A percentile compares a stretch with the other conserved stretches of the same genome.
Conservation (phyloP, 371 early-diverging fungal genomes). For the Mortierella sp. region DNA sequence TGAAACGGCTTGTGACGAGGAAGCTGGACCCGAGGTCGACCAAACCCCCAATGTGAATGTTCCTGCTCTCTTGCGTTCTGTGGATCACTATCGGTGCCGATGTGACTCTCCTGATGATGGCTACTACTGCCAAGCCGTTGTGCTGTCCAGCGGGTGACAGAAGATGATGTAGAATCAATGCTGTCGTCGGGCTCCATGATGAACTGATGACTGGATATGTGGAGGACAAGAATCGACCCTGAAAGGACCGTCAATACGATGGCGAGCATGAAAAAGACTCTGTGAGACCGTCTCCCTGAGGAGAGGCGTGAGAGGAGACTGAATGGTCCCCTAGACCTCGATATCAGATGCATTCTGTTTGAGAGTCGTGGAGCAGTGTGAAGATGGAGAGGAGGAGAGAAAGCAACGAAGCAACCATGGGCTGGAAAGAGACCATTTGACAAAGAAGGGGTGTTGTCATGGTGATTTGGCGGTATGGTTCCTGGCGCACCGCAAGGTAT, state of each 20-base stretch:
- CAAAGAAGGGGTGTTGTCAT: background rate
- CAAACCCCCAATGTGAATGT: background rate
- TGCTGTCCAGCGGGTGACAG: conserved; percentile 17
- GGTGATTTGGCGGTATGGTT: background rate
- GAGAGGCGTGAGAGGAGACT: background rate
- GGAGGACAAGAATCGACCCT: conserved; percentile 19
- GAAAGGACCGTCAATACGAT: conserved; percentile 14
- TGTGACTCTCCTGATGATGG: conserved; percentile 2
- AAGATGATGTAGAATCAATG: conserved; percentile 1
- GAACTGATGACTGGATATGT: conserved; percentile 4
- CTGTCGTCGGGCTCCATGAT: background rate
- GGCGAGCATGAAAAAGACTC: conserved; percentile 7
- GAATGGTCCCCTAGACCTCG: background rate
- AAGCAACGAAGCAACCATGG: conserved; percentile 2
- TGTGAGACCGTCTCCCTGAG: conserved; percentile 2
- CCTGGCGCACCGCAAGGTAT: background rate
- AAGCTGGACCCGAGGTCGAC: conserved; percentile 26
- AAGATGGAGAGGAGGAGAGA: background rate
- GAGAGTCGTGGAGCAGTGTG: background rate
- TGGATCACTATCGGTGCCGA: background rate
- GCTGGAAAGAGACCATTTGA: background rate
- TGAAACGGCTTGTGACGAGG: conserved; percentile 17
- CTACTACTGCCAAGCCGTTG: background rate
- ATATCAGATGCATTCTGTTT: background rate
- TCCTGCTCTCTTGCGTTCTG: background rate